phyloP scores from a whole-genome alignment of 768 basidiomycete species.

The Suillus occidentalis region DNA sequence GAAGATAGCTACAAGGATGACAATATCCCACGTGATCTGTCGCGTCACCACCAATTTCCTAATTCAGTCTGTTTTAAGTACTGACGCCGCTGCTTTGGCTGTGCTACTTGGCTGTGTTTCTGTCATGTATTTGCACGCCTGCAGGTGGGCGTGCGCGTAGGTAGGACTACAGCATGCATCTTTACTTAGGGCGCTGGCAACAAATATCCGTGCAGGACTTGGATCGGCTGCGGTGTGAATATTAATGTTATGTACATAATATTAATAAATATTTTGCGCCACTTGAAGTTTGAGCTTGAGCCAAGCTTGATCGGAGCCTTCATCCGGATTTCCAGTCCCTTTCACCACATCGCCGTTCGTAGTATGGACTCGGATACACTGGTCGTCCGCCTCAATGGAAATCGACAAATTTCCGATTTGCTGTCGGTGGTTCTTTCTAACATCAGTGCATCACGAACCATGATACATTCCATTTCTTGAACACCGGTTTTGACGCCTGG shows the following conservation, averaged over 20 bases:
- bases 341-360: background rate
- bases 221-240: background rate
- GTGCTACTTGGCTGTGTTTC: background rate
- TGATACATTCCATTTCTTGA: background rate
- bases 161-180: background rate
- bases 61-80: background rate
- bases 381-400: background rate
- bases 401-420: background rate
- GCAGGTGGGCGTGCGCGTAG: background rate
- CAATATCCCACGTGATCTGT: background rate
- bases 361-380: background rate
- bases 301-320: background rate
- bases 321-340: background rate
- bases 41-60: background rate
- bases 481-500: slow-evolving; percentile 5
- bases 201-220: background rate
- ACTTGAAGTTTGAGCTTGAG: no score
- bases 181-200: background rate
- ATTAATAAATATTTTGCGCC: background rate
- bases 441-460: background rate
- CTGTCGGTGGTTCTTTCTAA: background rate
- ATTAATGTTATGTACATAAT: no score
- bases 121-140: background rate
- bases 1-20: background rate
- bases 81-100: background rate